These are phyloP conservation scores for Physcia stellaris DNA, from an alignment of 495 filamentous ascomycete species.

Conservation along the genomic window DNA sequence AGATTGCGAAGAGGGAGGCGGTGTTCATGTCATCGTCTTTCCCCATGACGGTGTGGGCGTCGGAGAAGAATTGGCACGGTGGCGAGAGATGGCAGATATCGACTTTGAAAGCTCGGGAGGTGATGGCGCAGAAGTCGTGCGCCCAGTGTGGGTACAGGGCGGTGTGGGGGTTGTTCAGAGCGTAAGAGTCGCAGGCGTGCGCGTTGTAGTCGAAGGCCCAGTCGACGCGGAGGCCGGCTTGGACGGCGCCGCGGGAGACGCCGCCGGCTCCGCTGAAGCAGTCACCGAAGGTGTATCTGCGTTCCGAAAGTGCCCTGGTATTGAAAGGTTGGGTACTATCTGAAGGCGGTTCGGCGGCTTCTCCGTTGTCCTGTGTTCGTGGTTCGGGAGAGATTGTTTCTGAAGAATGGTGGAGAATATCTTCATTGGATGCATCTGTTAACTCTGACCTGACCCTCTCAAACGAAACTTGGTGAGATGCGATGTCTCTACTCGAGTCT, in stretches of 20 bases:
- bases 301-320: too few relatives aligned
- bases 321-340: too few relatives aligned
- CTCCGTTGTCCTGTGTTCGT: too few relatives aligned
- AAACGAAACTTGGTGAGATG: too few relatives aligned
- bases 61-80: conserved; percentile 73
- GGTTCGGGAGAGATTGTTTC: too few relatives aligned
- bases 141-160: conserved; percentile 30
- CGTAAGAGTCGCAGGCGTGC: conserved; percentile 42
- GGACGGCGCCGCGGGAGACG: conserved; percentile 50
- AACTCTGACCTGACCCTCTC: too few relatives aligned
- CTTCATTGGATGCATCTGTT: too few relatives aligned
- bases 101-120: conserved; percentile 25
- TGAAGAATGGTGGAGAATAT: too few relatives aligned
- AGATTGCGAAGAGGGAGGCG: conserved; percentile 52
- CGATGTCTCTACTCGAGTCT: too few relatives aligned
- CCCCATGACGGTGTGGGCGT: conserved; percentile 53
- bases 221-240: conserved; percentile 43
- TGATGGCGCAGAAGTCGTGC: conserved; percentile 30
- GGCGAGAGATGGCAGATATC: conserved; percentile 74
- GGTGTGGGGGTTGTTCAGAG: conserved; percentile 41
- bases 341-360: too few relatives aligned
- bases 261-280: conserved; percentile 70
- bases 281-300: conserved; percentile 51
- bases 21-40: conserved; percentile 62
- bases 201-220: conserved; percentile 50